phyloP scores from a whole-genome alignment of 306 rosid species.

The Quercus rubra region DNA sequence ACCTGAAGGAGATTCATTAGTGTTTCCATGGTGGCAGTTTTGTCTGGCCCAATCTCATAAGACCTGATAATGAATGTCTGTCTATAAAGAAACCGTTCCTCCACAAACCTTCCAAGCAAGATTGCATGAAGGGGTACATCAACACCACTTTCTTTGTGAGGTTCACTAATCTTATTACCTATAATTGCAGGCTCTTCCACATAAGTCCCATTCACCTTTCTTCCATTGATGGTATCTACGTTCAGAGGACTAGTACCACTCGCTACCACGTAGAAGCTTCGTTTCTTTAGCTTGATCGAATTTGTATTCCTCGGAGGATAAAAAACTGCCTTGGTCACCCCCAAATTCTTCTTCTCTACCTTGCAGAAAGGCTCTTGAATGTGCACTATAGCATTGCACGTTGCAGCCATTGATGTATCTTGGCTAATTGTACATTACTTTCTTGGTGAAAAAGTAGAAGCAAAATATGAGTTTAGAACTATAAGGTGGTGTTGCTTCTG shows the following conservation, averaged over 20 bases:
- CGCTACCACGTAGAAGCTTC: constrained; percentile 21
- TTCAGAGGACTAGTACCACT: constrained; percentile 10
- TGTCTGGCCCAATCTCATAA: constrained; percentile 76
- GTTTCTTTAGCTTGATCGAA: not conserved
- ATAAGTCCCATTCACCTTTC: constrained; percentile 49
- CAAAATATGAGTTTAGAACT: constrained; percentile 1
- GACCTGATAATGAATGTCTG: constrained; percentile 64
- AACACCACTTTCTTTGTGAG: constrained; percentile 10
- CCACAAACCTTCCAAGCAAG: constrained; percentile 70
- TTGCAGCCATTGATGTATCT: constrained; percentile 42
- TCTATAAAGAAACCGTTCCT: constrained; percentile 57
- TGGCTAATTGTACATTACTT: not conserved
- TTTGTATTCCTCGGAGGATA: not conserved
- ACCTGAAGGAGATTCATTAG: constrained; percentile 84
- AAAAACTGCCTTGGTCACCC: not conserved
- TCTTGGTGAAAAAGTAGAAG: not conserved
- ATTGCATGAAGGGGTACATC: constrained; percentile 44
- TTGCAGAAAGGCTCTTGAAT: constrained; percentile 12
- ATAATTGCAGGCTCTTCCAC: constrained; percentile 23
- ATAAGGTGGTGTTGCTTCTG: constrained; percentile 2
- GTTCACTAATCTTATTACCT: constrained; percentile 2
- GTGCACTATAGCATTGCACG: not conserved
- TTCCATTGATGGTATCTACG: constrained; percentile 40
- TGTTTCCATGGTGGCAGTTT: constrained; percentile 81
- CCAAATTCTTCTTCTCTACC: constrained; percentile 20